Evolutionary conservation across 805 yeast genomes (phyloP), one percentile per base, ranked within the genome.

Genomic region (Priceomyces haplophilus): DNA sequence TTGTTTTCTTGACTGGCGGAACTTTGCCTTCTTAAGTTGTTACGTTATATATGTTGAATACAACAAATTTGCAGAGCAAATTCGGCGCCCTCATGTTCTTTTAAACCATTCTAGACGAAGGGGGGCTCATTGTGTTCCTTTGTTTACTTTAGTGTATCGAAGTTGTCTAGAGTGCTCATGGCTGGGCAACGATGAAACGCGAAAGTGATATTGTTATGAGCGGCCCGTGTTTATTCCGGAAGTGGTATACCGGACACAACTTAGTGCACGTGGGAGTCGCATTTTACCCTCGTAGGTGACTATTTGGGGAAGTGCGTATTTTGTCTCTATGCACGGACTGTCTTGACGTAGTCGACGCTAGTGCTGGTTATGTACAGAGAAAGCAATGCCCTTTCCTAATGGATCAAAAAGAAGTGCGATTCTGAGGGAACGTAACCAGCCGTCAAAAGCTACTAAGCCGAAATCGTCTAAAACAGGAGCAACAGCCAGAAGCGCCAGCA

Each of bases 101-200:
- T 16, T 32, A 32, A 27, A 32, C 35, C 12, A 13, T 6, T 7
- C 15, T 32, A 10, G 35, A 19, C 19, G 35, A 12, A 12, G 4
- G 35, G n/a, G n/a, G 35, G 19, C 35, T 11, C 35, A 17, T 32
- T 32, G 5, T 20, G 16, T 15, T 7, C 12, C 35, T 32, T 32
- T 32, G 35, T 32, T 32, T 32, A 32, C 35, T 12, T 16, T 19
- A n/a, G 13, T 19, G 35, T 32, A 10, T 32, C 35, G 23, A 32
- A 32, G n/a, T 5, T 16, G 23, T 10, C 23, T 11, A 32, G 17
- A 7, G 12, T 32, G 23, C 15, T 19, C 35, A 16, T 32, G 35
- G 35, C 35, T 32, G 35, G 35, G 16, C 15, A 19, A 27, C n/a
- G 19, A 32, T 32, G 35, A 32, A 32, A 32, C 35, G 35, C 35